These are phyloP conservation scores for Anthracocystis walkeri DNA, from an alignment of 1,284 basidiomycete species.

Conservation along the genomic window DNA sequence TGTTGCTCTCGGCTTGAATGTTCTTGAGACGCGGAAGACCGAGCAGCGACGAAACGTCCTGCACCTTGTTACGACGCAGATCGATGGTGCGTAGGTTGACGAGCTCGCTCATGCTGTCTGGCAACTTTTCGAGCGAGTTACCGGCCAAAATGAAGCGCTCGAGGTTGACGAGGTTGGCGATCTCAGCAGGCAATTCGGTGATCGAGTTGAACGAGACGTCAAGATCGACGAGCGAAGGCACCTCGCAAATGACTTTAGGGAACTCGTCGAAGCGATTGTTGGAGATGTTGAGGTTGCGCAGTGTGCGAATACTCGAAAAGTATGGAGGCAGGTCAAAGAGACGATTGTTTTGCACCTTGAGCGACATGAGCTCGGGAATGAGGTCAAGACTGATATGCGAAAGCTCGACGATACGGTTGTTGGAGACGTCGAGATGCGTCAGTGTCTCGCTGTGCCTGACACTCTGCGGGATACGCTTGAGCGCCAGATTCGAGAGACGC, in stretches of 20 bases:
- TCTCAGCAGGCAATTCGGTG: conserved; percentile 81
- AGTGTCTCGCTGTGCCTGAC: conserved; percentile 82
- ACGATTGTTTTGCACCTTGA: conserved; percentile 92
- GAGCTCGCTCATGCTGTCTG: conserved; percentile 56
- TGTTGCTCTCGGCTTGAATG: conserved; percentile 65
- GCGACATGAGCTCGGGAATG: conserved; percentile 78
- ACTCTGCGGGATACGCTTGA: conserved; percentile 90
- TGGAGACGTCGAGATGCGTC: conserved; percentile 87
- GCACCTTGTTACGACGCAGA: conserved; percentile 62
- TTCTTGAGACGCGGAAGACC: conserved; percentile 57
- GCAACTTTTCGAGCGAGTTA: conserved; percentile 62
- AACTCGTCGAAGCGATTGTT: conserved; percentile 94
- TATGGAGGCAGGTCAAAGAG: conserved; percentile 87
- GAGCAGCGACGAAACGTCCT: conserved; percentile 60
- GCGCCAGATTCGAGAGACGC: conserved; percentile 89
- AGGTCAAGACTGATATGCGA: conserved; percentile 85
- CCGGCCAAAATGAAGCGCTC: conserved; percentile 64
- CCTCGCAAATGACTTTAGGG: conserved; percentile 81
- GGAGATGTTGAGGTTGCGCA: conserved; percentile 90
- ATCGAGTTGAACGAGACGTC: conserved; percentile 97
- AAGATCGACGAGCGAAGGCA: conserved; percentile 82
- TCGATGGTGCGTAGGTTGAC: conserved; percentile 61
- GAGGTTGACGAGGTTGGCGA: conserved; percentile 75
- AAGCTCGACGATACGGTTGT: conserved; percentile 90
- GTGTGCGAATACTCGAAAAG: conserved; percentile 79